Evolutionary conservation across 306 rosid species (phyloP), one percentile per base, ranked within the genome.

Genomic region (Vigna trinervia): DNA sequence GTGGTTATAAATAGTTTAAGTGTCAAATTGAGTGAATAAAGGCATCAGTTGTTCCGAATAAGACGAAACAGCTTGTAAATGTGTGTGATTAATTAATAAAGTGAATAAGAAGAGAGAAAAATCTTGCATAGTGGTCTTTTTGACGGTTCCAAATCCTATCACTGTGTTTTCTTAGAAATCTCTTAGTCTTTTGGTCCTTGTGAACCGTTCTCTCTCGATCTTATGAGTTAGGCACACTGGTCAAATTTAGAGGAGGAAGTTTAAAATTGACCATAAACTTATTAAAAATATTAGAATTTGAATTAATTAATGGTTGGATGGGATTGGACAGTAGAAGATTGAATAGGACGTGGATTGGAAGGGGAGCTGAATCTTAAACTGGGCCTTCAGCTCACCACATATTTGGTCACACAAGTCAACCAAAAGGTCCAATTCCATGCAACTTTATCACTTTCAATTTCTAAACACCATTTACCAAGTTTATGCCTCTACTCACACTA

Each of bases 351-450:
- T 45, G 32, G 36, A 2, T 22, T 39, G 79, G 79, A 75, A 70
- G 45, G 84, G 82, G 87, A 56, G 82, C 52, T 50, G 84, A 80
- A 80, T 28, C 78, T 70, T 9, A 52, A 53, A 52, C 4, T 34
- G 41, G 2, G 48, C 36, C 43, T 34, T 57, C 8, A 12, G 11
- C 53, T 69, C 22, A 15, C 9, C 45, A 41, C 3, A 13, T n/a
- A 50, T 6, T 60, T 76, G 48, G 74, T 81, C 60, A 6, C 28
- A 1, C n/a, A 46, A 36, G 80, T 83, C 86, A 59, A 67, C 8
- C 54, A 38, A 62, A 62, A 50, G 17, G 83, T 78, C 56, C 46
- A 72, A 34, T 54, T 71, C 19, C 70, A 30, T 73, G 51, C 19
- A 59, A 10, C 8, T 2, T 78, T 48, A 8, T 69, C 67, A 66